Base-by-base conservation (phyloP, 148 eudicot genomes). In the Camellia granthamiana region DNA sequence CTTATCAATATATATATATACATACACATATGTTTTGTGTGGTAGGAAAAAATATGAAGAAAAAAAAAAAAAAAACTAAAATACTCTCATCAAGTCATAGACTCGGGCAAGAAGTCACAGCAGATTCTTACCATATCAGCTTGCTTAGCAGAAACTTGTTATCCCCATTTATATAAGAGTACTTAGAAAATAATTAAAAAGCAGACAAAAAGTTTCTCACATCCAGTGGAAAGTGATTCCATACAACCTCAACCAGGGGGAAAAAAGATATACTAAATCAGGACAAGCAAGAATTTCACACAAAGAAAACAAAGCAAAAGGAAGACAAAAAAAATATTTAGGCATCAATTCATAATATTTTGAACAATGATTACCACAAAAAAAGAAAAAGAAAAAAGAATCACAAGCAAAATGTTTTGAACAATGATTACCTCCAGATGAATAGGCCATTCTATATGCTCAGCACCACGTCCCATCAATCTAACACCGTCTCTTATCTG, bases 381-480 rank as follows among this genome's bases (percentile, higher is more conserved):
- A 10, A 8, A 1, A 18, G 18, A 4, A 59, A 59, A 4, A 16
- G 2, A 16, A 4, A 16, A 4, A 16, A 12, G 30, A 73, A n/a
- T n/a, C 42, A 41, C 5, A 30, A 41, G 23, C 47, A 5, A n/a
- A 72, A 51, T 18, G 61, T 2, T 12, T 49, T 47, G 6, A 82
- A 70, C 4, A 62, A 52, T 52, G 44, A 69, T 81, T 86, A 93
- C 99, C 99, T 96, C 99, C 38, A 93, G 84, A 91, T 96, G 99
- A 88, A 96, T 91, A 12, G 99, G 99, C 99, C 99, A 96, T 46
- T 77, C 49, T 42, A 96, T 89, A 21, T 90, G 88, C 78, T 96
- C 98, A 74, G 88, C 74, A 66, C 99, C 99, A 69, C 98, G 99
- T 80, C 93, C 99, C 99, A 93, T 93, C 84, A 96, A 81, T 82